Evolutionary conservation across 768 basidiomycete species (phyloP).

Genomic region (Termitomyces sp.): DNA sequence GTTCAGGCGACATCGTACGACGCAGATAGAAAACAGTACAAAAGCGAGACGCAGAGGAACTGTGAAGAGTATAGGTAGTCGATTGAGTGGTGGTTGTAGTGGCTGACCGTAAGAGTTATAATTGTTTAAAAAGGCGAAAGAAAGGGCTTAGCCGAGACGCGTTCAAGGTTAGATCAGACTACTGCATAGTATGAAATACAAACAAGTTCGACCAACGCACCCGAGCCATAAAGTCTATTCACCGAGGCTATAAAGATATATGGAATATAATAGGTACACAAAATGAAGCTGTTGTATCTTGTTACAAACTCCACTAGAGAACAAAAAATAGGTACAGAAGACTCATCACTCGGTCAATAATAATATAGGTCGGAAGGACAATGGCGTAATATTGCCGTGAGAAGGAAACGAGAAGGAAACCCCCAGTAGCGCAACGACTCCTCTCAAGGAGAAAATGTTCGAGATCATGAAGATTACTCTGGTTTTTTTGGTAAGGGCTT

Average conservation of each 20-base stretch:
- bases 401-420: not conserved
- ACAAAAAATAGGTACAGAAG: slow-evolving; percentile 8
- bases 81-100: not conserved
- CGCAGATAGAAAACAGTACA: slow-evolving; percentile 2
- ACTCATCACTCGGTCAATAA: slow-evolving; percentile 5
- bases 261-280: slow-evolving; percentile 13
- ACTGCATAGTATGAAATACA: not conserved
- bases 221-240: not conserved
- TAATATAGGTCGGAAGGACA: slow-evolving; percentile 2
- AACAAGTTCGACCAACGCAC: not conserved
- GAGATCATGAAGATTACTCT: slow-evolving; percentile 17
- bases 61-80: not conserved
- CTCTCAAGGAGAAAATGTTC: not conserved
- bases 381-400: not conserved
- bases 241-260: slow-evolving; percentile 16
- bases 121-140: not conserved
- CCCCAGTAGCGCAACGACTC: not conserved
- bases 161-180: not conserved
- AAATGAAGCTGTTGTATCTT: slow-evolving; percentile 4
- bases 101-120: too few relatives aligned
- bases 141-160: not conserved
- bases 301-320: not conserved
- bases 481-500: slow-evolving; percentile 48
- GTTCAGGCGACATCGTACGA: slow-evolving; percentile 30
- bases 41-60: not conserved